Percentiles rank a stretch among this genome's conserved stretches.
These are phyloP conservation scores for Coniochaeta sp. DNA, from an alignment of 2,329 filamentous ascomycete genomes.

Conservation along the genomic window DNA sequence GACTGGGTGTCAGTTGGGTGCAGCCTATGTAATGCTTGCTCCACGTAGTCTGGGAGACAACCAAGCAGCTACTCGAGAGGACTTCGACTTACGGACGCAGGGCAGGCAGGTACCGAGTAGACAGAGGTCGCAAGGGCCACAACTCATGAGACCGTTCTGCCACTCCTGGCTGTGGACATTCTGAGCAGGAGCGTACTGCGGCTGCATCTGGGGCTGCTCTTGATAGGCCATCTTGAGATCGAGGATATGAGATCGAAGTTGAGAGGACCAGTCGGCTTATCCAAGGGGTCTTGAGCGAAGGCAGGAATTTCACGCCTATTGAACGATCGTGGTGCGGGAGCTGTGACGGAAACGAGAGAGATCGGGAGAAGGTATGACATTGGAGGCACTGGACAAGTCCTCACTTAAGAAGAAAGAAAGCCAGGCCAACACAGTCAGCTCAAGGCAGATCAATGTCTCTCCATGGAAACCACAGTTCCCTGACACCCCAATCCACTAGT, in stretches of 20 bases:
- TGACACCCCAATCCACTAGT: not conserved
- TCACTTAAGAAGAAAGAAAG: not conserved
- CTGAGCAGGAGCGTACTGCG: conserved; percentile 6
- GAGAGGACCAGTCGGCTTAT: not conserved
- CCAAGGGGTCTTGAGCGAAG: not conserved
- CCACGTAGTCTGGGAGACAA: not conserved
- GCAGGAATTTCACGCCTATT: too few species aligned
- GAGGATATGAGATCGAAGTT: not conserved
- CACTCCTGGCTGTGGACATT: conserved; percentile 22
- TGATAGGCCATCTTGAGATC: conserved; percentile 16
- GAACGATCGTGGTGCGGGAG: too few species aligned
- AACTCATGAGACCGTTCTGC: conserved; percentile 30
- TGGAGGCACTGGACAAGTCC: not conserved
- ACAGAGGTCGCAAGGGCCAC: conserved; percentile 30
- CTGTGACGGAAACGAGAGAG: too few species aligned
- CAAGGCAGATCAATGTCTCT: not conserved
- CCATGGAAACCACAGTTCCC: not conserved
- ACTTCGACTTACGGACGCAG: conserved; percentile 30
- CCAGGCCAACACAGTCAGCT: not conserved
- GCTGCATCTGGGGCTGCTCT: conserved; percentile 11
- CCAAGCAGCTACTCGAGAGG: not conserved
- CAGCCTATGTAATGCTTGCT: not conserved
- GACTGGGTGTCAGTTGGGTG: not conserved
- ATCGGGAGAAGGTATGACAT: too few species aligned
- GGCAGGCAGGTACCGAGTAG: conserved; percentile 31